These are phyloP conservation scores for Globisporangium carolinianum DNA, from an alignment of 352 stramenopile genomes.

Conservation along the genomic window DNA sequence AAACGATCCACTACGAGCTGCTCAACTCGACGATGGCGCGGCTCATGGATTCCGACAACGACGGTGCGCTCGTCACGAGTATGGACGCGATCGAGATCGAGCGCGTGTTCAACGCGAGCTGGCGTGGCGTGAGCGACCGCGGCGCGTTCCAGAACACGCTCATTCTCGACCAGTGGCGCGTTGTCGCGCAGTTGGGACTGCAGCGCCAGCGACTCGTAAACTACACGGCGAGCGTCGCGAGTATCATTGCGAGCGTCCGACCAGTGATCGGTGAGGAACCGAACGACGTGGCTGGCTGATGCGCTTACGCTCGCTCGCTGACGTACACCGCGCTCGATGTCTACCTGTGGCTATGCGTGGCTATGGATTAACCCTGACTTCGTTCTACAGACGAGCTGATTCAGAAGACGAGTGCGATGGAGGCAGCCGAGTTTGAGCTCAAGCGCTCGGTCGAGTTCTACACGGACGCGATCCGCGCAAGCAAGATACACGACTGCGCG, in stretches of 20 bases:
- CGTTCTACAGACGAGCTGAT: conserved; percentile 22
- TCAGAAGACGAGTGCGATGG: conserved; percentile 34
- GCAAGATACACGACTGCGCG: conserved; percentile 54
- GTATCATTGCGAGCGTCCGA: conserved; percentile 26
- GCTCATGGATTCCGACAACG: conserved; percentile 42
- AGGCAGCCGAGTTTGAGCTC: conserved; percentile 47
- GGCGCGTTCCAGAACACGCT: conserved; percentile 34
- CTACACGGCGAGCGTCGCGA: conserved; percentile 24
- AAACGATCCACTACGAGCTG: conserved; percentile 27
- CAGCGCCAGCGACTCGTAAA: conserved; percentile 33
- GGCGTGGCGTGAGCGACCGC: conserved; percentile 31
- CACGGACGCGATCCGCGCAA: conserved; percentile 34
- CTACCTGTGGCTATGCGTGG: neutral
- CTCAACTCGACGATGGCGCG: conserved; percentile 33
- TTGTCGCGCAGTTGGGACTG: conserved; percentile 33
- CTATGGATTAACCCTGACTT: too few relatives aligned
- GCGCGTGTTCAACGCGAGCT: conserved; percentile 46
- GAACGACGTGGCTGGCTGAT: neutral
- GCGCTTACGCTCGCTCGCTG: neutral
- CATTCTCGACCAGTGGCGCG: conserved; percentile 38
- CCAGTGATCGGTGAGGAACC: conserved; percentile 22
- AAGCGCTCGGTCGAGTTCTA: conserved; percentile 54
- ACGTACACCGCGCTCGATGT: neutral
- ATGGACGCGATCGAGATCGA: conserved; percentile 34
- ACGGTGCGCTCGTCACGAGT: conserved; percentile 21